These are phyloP conservation scores for Lavandula angustifolia DNA, from an alignment of 257 asterid species.

Conservation along the genomic window DNA sequence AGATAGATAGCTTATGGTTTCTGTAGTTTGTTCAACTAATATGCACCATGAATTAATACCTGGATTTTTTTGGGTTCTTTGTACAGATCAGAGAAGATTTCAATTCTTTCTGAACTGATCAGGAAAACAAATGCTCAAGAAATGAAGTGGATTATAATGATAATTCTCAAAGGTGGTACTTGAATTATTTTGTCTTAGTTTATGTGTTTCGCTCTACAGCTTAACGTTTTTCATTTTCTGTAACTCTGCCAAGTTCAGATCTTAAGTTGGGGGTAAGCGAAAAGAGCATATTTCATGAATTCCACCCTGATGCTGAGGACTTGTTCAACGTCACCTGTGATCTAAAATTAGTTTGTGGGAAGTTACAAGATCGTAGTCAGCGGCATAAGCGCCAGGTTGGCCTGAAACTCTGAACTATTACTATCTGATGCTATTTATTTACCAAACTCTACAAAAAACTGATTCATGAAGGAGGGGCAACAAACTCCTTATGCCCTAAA, in stretches of 20 bases:
- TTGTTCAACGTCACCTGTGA: conserved; percentile 96
- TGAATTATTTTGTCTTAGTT: conserved; percentile 19
- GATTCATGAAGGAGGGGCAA: conserved; percentile 5
- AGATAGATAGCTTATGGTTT: conserved; percentile 12
- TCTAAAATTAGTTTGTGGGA: conserved; percentile 85
- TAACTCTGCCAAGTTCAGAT: conserved; percentile 46
- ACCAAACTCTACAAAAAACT: conserved; percentile 1
- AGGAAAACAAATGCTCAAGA: conserved; percentile 89
- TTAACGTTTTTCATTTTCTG: conserved; percentile 22
- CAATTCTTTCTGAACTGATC: conserved; percentile 72
- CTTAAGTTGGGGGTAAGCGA: conserved; percentile 95
- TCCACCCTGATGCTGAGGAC: conserved; percentile 99
- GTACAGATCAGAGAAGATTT: conserved; percentile 70
- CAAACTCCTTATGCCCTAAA: neutral
- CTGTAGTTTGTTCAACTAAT: conserved; percentile 9
- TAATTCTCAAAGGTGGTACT: conserved; percentile 82
- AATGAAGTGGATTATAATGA: conserved; percentile 99
- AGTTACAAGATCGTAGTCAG: conserved; percentile 77
- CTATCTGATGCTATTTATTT: conserved; percentile 20
- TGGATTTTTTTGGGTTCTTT: conserved; percentile 32
- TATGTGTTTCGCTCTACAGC: neutral
- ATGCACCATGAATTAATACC: conserved; percentile 31
- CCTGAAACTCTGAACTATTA: conserved; percentile 25
- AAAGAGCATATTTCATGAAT: conserved; percentile 91
- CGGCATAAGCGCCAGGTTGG: conserved; percentile 93